Percentiles rank a stretch among this genome's conserved stretches.
These are phyloP conservation scores for Globisporangium rhizosaccharum DNA, from an alignment of 352 stramenopile genomes.

Conservation along the genomic window DNA sequence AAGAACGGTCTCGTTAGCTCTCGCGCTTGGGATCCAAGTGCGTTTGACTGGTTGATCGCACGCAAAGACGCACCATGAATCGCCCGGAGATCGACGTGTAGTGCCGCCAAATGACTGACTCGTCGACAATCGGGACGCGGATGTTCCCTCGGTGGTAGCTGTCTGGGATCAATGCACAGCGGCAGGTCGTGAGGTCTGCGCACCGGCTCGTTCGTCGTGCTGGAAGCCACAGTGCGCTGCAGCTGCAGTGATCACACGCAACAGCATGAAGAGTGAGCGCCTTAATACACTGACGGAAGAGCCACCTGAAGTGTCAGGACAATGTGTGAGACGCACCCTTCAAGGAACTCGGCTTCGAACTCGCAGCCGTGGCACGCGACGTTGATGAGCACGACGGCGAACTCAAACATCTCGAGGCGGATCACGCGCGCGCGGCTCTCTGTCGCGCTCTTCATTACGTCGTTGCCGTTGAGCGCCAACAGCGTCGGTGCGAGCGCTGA, in stretches of 20 bases:
- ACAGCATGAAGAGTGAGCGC: too few species aligned
- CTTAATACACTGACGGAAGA: too few species aligned
- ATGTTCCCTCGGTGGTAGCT: slow-evolving; percentile 66
- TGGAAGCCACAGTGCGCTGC: slow-evolving; percentile 57
- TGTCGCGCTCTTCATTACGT: slow-evolving; percentile 9
- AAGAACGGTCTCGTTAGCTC: not conserved
- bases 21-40: too few species aligned
- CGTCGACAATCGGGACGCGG: slow-evolving; percentile 62
- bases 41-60: not conserved
- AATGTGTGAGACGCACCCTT: slow-evolving; percentile 28
- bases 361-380: slow-evolving; percentile 62
- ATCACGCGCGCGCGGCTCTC: slow-evolving; percentile 23
- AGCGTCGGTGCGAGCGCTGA: slow-evolving; percentile 35
- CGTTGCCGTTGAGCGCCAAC: slow-evolving; percentile 49
- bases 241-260: slow-evolving; percentile 8
- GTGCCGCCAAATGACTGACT: slow-evolving; percentile 69
- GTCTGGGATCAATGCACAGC: slow-evolving; percentile 67
- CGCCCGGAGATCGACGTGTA: slow-evolving; percentile 58
- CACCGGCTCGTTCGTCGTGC: slow-evolving; percentile 53
- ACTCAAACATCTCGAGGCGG: slow-evolving; percentile 61
- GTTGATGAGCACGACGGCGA: slow-evolving; percentile 52
- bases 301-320: too few species aligned
- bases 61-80: slow-evolving; percentile 49
- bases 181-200: slow-evolving; percentile 44
- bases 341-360: slow-evolving; percentile 74